These are phyloP conservation scores for Trematosphaeria pertusa DNA, from an alignment of 2,329 filamentous ascomycete genomes.

Conservation along the genomic window DNA sequence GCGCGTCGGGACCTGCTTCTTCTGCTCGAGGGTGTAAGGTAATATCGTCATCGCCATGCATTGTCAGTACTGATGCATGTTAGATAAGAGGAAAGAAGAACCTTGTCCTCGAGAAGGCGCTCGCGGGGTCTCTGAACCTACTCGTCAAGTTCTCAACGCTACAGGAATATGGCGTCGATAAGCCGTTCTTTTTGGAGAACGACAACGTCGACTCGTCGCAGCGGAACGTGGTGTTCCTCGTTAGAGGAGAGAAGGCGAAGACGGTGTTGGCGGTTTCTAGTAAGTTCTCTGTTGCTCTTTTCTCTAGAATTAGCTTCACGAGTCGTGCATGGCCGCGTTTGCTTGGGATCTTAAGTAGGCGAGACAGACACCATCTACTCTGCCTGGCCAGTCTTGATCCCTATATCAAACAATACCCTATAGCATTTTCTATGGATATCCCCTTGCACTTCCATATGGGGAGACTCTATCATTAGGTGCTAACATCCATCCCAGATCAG, in stretches of 20 bases:
- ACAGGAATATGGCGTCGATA: conserved; percentile 97
- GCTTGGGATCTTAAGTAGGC: conserved; percentile 65
- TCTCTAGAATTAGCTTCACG: no score
- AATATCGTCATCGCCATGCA: conserved; percentile 41
- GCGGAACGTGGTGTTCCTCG: conserved; percentile 92
- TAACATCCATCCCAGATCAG: conserved; percentile 72
- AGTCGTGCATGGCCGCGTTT: conserved; percentile 8
- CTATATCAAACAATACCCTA: conserved; percentile 53
- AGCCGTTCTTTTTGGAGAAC: conserved; percentile 96
- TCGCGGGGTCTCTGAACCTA: conserved; percentile 87
- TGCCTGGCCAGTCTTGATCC: conserved; percentile 64
- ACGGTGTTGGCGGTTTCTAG: conserved; percentile 88
- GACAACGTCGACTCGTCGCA: conserved; percentile 93
- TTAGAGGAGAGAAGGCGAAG: conserved; percentile 84
- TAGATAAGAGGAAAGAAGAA: conserved; percentile 99
- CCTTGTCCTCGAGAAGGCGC: conserved; percentile 86
- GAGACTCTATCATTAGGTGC: conserved; percentile 48
- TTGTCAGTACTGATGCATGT: conserved; percentile 41
- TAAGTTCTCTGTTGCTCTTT: no score
- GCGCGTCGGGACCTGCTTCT: conserved; percentile 88
- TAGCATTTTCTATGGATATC: conserved; percentile 35
- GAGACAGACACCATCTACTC: conserved; percentile 61
- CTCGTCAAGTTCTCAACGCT: conserved; percentile 95
- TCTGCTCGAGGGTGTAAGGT: conserved; percentile 93
- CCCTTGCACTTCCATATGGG: conserved; percentile 28